Base-by-base conservation (phyloP, 208 protist species). In the Polymyxa betae region DNA sequence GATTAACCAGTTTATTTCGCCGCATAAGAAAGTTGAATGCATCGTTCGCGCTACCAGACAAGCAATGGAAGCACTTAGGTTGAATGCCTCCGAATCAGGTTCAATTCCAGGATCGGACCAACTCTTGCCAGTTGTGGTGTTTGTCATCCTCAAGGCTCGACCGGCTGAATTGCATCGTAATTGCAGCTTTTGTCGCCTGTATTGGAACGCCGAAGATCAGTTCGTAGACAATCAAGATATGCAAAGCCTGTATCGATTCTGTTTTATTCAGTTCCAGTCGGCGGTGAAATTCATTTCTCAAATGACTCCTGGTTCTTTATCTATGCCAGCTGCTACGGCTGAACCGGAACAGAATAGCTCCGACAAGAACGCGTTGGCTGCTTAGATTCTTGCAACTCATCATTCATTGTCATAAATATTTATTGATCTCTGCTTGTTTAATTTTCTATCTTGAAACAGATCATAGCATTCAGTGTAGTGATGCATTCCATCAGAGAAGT, bases 211-310 rank as follows among this genome's bases (percentile, higher is more conserved):
- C 29, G 54, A 66, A 29, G 54, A 66, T 66, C 20, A 66, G 20
- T 16, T 32, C 20, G 29, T 32, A 16, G 54, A 66, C 54, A n/a
- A n/a, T n/a, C n/a, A n/a, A n/a, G n/a, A n/a, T n/a, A n/a, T n/a
- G n/a, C 20, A 66, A 66, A 29, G 54, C 54, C 54, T 66, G 54
- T 32, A 29, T 66, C 54, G 54, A 29, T 66, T 66, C 54, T 66
- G 54, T 29, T 29, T 66, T 29, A 66, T 66, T 66, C 54, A 66
- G 54, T 66, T 66, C 54, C 54, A 32, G 54, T 66, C 54, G 16
- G 54, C 54, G 16, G 54, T 66, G 54, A 66, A 66, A 29, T 66
- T 66, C 54, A 66, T 66, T 32, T 66, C 54, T 66, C 54, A 66
- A 29, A 66, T 66, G 54, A 66, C 54, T 16, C 20, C 54, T 29